Evolutionary conservation across 306 rosid species (phyloP).

Genomic region (Quercus bicolor): DNA sequence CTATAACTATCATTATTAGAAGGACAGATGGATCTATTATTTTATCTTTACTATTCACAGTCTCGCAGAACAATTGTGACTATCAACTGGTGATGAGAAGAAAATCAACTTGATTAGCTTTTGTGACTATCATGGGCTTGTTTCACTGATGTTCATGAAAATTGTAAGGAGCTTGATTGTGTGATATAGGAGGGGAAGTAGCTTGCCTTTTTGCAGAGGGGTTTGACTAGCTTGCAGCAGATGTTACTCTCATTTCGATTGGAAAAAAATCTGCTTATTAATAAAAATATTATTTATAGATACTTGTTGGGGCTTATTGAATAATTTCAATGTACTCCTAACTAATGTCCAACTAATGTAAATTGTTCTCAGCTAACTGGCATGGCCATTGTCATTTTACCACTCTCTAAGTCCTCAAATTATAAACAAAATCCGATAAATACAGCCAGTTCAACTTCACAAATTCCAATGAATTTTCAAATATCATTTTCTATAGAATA

Average conservation of each 20-base stretch:
- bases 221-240: background rate
- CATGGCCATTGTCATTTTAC: background rate
- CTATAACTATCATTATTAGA: too few species aligned
- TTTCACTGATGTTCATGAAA: background rate
- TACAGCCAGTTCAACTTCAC: too few species aligned
- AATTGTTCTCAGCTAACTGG: background rate
- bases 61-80: too few species aligned
- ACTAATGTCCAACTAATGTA: background rate
- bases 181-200: background rate
- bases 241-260: too few species aligned
- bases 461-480: too few species aligned
- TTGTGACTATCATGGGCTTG: background rate
- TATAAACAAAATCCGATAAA: too few species aligned
- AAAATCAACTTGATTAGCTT: background rate
- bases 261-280: background rate
- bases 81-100: background rate
- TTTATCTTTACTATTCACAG: too few species aligned
- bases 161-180: too few species aligned
- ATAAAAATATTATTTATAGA: background rate
- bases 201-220: background rate
- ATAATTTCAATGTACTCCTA: background rate
- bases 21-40: too few species aligned
- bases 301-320: background rate
- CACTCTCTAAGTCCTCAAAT: too few species aligned
- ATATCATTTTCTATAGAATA: too few species aligned